These are phyloP conservation scores for Exophiala sideris DNA, from an alignment of 2,329 filamentous ascomycete species.

Conservation along the genomic window DNA sequence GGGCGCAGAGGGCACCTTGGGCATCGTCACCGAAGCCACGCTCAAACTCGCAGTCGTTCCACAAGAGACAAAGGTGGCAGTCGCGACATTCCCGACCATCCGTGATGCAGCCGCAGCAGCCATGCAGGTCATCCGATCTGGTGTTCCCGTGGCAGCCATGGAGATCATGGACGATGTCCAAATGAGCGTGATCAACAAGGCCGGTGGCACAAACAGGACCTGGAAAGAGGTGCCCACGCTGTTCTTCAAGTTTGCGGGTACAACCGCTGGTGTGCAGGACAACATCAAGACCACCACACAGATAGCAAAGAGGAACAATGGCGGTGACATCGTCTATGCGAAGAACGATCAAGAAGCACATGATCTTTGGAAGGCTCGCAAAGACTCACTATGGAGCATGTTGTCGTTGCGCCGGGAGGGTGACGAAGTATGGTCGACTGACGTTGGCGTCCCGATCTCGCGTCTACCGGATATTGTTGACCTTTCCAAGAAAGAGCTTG, in stretches of 20 bases:
- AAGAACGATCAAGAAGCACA: conserved; percentile 64
- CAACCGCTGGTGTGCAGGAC: conserved; percentile 66
- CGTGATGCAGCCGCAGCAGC: conserved; percentile 72
- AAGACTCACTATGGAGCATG: conserved; percentile 79
- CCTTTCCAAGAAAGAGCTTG: conserved; percentile 83
- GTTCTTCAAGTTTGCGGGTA: conserved; percentile 80
- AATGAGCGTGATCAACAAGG: conserved; percentile 76
- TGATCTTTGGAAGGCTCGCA: conserved; percentile 79
- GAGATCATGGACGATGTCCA: conserved; percentile 88
- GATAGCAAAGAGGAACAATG: conserved; percentile 63
- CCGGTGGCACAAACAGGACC: conserved; percentile 59
- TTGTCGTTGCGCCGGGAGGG: conserved; percentile 61
- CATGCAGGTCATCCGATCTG: conserved; percentile 70
- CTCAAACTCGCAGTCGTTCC: conserved; percentile 75
- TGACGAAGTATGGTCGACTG: conserved; percentile 76
- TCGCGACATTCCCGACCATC: conserved; percentile 75
- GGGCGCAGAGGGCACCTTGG: conserved; percentile 76
- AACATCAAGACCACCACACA: conserved; percentile 66
- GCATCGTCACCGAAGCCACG: conserved; percentile 77
- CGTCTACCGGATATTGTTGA: conserved; percentile 63
- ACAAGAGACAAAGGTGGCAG: conserved; percentile 71
- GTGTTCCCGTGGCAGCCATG: conserved; percentile 71
- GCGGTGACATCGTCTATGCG: conserved; percentile 71
- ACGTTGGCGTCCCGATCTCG: conserved; percentile 78
- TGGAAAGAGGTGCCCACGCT: conserved; percentile 74